Evolutionary conservation across 306 rosid species (phyloP).

Genomic region (Sesbania bispinosa): DNA sequence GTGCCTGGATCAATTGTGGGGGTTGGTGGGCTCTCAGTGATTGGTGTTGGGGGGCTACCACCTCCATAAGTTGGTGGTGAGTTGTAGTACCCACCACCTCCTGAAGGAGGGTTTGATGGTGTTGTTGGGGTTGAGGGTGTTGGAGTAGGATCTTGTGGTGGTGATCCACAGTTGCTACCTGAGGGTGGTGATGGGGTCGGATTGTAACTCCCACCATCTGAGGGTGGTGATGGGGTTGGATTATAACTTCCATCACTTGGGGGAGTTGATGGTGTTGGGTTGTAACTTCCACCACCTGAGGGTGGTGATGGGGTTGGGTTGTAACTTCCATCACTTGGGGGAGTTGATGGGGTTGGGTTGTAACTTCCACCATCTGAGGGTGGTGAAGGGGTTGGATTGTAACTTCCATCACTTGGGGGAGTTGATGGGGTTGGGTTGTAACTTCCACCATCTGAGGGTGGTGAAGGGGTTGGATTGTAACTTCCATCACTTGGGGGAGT

Average conservation of each 20-base stretch:
- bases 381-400: constrained; percentile 21
- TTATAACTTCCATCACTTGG: too few species aligned
- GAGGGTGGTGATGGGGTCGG: too few species aligned
- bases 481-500: constrained; percentile 31
- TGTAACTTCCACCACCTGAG: constrained; percentile 17
- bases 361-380: constrained; percentile 30
- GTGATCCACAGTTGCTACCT: too few species aligned
- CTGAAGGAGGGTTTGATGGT: constrained; percentile 50
- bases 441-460: constrained; percentile 35
- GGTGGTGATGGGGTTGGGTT: constrained; percentile 28
- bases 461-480: constrained; percentile 45
- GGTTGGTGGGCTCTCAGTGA: constrained; percentile 49
- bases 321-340: constrained; percentile 33
- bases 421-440: constrained; percentile 31
- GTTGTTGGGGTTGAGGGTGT: constrained; percentile 40
- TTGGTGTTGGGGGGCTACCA: constrained; percentile 56
- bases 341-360: constrained; percentile 49
- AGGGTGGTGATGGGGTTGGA: too few species aligned
- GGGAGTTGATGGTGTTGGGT: constrained; percentile 22
- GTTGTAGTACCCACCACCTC: constrained; percentile 45
- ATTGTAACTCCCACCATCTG: too few species aligned
- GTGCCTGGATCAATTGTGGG: constrained; percentile 50
- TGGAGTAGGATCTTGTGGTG: too few species aligned
- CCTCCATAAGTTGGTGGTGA: constrained; percentile 45
- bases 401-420: constrained; percentile 26